Conservation (phyloP, 768 basidiomycete genomes). For the Rubroboletus pulcherrimus region DNA sequence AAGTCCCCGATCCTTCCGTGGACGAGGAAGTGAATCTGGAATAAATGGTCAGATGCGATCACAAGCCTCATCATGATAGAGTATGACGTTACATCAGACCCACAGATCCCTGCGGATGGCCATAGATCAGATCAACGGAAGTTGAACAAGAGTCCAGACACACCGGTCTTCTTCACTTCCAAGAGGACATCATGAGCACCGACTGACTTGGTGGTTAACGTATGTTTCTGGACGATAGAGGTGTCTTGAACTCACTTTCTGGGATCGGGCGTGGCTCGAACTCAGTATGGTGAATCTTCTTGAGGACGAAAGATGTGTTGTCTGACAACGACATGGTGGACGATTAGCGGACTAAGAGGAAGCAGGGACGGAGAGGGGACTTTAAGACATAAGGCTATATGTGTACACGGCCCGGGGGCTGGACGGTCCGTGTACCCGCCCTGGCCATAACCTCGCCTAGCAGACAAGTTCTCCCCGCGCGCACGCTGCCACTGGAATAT, state of each 20-base stretch:
- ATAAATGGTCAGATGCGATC: constrained; percentile 6
- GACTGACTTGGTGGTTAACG: constrained; percentile 38
- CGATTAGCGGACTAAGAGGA: background rate
- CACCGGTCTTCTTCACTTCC: constrained; percentile 88
- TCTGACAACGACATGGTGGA: constrained; percentile 49
- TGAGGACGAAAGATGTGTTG: constrained; percentile 79
- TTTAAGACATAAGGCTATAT: background rate
- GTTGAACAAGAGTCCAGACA: constrained; percentile 16
- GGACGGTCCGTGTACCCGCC: constrained; percentile 2
- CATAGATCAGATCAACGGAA: constrained; percentile 10
- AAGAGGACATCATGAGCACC: constrained; percentile 78
- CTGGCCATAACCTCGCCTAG: background rate
- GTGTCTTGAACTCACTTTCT: constrained; percentile 42
- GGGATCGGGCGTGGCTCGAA: constrained; percentile 79
- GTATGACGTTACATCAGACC: constrained; percentile 64
- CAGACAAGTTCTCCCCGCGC: background rate
- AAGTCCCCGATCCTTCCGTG: constrained; percentile 80
- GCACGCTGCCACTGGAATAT: background rate
- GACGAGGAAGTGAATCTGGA: constrained; percentile 73
- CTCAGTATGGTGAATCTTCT: constrained; percentile 58
- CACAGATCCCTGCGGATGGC: constrained; percentile 69
- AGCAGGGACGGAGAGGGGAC: background rate
- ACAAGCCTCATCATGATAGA: background rate
- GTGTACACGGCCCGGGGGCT: background rate
- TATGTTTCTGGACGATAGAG: background rate